These are phyloP conservation scores for Hygrophorus pudorinus DNA, from an alignment of 768 basidiomycete species.

Conservation along the genomic window DNA sequence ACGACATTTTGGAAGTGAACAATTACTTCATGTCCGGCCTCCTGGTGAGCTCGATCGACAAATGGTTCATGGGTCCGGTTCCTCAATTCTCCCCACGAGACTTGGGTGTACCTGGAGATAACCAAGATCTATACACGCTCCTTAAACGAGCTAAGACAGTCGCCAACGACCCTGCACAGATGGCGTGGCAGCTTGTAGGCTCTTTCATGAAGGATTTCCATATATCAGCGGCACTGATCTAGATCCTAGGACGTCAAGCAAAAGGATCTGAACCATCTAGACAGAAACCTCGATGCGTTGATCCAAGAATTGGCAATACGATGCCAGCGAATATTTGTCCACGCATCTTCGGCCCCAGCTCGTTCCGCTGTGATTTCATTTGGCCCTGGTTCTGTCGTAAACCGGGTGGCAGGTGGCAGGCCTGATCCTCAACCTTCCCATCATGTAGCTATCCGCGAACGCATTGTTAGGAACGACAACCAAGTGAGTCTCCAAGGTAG, in stretches of 20 bases:
- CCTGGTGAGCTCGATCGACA: slow-evolving; percentile 58
- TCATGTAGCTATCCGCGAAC: slow-evolving; percentile 40
- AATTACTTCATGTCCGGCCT: slow-evolving; percentile 70
- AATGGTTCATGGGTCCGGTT: slow-evolving; percentile 65
- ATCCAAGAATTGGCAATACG: slow-evolving; percentile 48
- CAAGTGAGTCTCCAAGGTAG: slow-evolving; percentile 33
- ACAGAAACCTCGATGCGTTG: slow-evolving; percentile 61
- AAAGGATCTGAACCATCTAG: slow-evolving; percentile 45
- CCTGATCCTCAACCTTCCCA: slow-evolving; percentile 18
- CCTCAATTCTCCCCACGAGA: slow-evolving; percentile 41
- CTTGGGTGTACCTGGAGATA: slow-evolving; percentile 33
- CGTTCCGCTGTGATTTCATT: slow-evolving; percentile 44
- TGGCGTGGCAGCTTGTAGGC: slow-evolving; percentile 47
- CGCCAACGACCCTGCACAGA: slow-evolving; percentile 34
- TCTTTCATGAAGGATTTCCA: background rate
- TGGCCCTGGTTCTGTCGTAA: slow-evolving; percentile 16
- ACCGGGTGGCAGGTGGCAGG: slow-evolving; percentile 23
- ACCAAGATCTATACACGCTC: slow-evolving; percentile 26
- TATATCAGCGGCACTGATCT: slow-evolving; percentile 18
- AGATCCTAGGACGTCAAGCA: slow-evolving; percentile 33
- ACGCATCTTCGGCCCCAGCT: slow-evolving; percentile 52
- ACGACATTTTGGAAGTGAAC: slow-evolving; percentile 75
- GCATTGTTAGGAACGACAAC: slow-evolving; percentile 33
- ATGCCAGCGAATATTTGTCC: slow-evolving; percentile 53
- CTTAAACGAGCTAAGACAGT: slow-evolving; percentile 40